Base-by-base conservation (phyloP, 306 rosid species). In the Rubus parviflorus region DNA sequence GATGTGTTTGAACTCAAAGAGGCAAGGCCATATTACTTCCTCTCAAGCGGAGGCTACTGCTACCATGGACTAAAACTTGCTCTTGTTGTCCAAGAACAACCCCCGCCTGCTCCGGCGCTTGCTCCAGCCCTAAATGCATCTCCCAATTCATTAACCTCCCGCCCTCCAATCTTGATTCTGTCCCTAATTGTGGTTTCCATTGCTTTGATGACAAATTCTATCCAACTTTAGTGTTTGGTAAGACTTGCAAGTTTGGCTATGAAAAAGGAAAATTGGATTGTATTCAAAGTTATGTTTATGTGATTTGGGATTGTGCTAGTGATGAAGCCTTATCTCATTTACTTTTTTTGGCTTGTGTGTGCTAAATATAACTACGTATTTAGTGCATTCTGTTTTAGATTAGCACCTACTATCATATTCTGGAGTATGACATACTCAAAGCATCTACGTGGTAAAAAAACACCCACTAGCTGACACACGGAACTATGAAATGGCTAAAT, bases 1-100 rank as follows among this genome's bases (percentile, higher is more conserved):
- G 97, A 93, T 2, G 98, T 93, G 77, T 88, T 82, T 54, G 82
- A 91, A 23, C 58, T 91, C 37, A 82, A 69, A 0, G 92, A 89
- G 77, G 68, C 83, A 15, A 81, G 64, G 51, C 84, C 88, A 0
- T 91, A 93, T 66, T 93, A 88, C 79, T 93, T 67, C 81, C 49
- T 90, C 47, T 67, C 89, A 0, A 51, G 89, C 0, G 93, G 93
- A 57, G 96, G 96, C 8, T 91, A 89, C 74, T 93, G 96, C 79
- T 93, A 68, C 23, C 88, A 88, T 4, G 92, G 93, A 23, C 88
- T 91, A 93, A 90, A 67, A 73, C 85, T 88, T 61, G 78, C 83
- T 8, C 80, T 93, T 42, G 0, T 13, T 0, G 90, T 89, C 45
- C 49, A 81, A 9, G 48, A n/a, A 3, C 70, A 45, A 8, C 3